Base-by-base conservation (phyloP, 1,284 basidiomycete species). In the Stygiomarasmius scandens region DNA sequence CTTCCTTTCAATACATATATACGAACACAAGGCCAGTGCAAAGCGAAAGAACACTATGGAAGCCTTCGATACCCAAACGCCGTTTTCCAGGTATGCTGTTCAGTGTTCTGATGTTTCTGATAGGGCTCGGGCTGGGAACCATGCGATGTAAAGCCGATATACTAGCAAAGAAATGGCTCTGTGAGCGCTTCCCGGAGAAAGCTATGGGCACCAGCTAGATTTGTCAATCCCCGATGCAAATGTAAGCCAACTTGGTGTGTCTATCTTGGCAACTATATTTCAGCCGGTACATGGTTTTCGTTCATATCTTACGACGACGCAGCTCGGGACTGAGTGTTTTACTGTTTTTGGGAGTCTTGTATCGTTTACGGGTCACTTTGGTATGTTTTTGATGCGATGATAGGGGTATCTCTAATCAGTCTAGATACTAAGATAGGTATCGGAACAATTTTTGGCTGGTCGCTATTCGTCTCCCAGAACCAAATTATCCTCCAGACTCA, bases 91-190 rank as follows among this genome's bases (percentile, higher is more conserved):
- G 89, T 90, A 25, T 58, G 66, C 3, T 36, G 49, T 46, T 32
- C 29, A n/a, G n/a, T n/a, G n/a, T n/a, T 32, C 29, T 32, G 6
- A 12, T 20, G 52, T 2, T 24, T n/a, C 1, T 34, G 5, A 5
- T 20, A 14, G 11, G 44, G 25, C 14, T 8, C 32, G 14, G 32
- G 8, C 32, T 34, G 14, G 14, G 14, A 14, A 34, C 8, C 32
- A n/a, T n/a, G n/a, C 32, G 32, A 34, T 34, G 32, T 34, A 14
- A 66, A 97, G 95, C 70, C 95, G 96, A 56, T 99, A 99, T 92
- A 96, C 97, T 22, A 96, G 93, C 81, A 96, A 96, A 73, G 96
- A 98, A 77, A 98, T 98, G 96, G 90, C 95, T 87, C 88, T 53
- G 95, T 96, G 66, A 32, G 80, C 12, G 16, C 22, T 32, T 5